Evolutionary conservation across 2,329 filamentous ascomycete genomes (phyloP).

Genomic region (Claviceps quebecensis): DNA sequence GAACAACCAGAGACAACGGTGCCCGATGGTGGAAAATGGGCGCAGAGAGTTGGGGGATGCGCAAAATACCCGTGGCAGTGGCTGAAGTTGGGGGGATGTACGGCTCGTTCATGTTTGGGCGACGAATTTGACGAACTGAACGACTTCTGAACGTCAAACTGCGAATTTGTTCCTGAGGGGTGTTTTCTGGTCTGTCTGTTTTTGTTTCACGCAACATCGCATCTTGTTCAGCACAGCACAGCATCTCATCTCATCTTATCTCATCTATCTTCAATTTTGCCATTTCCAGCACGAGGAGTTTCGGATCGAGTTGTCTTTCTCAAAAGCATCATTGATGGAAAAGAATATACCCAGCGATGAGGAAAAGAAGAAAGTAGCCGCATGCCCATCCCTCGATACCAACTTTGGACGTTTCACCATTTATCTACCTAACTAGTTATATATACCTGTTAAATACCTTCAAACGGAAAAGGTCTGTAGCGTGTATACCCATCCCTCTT

Average conservation of each 20-base stretch:
- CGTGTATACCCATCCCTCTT: no score
- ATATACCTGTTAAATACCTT: no score
- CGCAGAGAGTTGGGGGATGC: constrained; percentile 71
- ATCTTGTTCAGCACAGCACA: not conserved
- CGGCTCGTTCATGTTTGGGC: constrained; percentile 54
- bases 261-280: constrained; percentile 4
- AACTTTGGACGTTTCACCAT: not conserved
- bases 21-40: constrained; percentile 74
- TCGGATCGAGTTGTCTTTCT: not conserved
- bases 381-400: constrained; percentile 2
- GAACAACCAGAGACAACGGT: constrained; percentile 21
- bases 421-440: not conserved
- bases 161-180: not conserved
- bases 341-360: not conserved
- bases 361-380: not conserved
- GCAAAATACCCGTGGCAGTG: constrained; percentile 79
- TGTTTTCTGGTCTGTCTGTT: not conserved
- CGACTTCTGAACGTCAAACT: not conserved
- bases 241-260: constrained; percentile 11
- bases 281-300: constrained; percentile 6
- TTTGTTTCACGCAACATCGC: not conserved
- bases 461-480: no score
- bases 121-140: constrained; percentile 31
- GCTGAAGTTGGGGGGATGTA: constrained; percentile 93
- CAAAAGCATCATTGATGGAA: not conserved